Base-by-base conservation (phyloP, 345 rosid species). In the Bretschneidera sinensis region DNA sequence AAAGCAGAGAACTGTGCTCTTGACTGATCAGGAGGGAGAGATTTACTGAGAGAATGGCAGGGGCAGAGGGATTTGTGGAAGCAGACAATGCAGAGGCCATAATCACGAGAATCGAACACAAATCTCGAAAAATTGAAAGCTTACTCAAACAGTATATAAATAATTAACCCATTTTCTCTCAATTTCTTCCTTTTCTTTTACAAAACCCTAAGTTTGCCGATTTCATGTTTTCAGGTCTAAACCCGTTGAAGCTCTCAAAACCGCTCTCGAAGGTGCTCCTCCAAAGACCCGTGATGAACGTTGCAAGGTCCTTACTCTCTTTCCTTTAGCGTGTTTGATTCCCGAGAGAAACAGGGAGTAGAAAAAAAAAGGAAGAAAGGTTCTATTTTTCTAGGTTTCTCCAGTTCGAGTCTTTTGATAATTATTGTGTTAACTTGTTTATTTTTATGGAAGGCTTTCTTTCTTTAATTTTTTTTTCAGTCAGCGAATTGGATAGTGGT, bases 1-100 rank as follows among this genome's bases (percentile, higher is more conserved):
- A 8, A 28, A 28, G 33, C 33, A 2, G 3, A 28, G 33, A 28
- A 28, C 8, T n/a, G n/a, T n/a, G n/a, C n/a, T n/a, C n/a, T n/a
- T n/a, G n/a, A 28, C 33, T 2, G 33, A 28, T 28, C 2, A 25
- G 21, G 43, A 43, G n/a, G n/a, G 51, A 64, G 25, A 15, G 64
- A n/a, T n/a, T n/a, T n/a, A n/a, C n/a, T n/a, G n/a, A 48, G 47
- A 39, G 31, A 25, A 85, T 83, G 94, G 83, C 87, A 13, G 85
- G 76, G 47, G 54, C 62, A 8, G 69, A 39, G n/a, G 86, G 62
- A 62, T 85, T 79, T 50, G 73, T 85, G 9, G 92, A 89, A 66
- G 87, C 91, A 31, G 98, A 92, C 71, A 87, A 89, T 57, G 97
- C 92, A 61, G 98, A 89, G 68, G 97, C 89, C 48, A 84, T 87